Base-by-base conservation (phyloP, 2,329 filamentous ascomycete species). In the Scedosporium minutisporum region DNA sequence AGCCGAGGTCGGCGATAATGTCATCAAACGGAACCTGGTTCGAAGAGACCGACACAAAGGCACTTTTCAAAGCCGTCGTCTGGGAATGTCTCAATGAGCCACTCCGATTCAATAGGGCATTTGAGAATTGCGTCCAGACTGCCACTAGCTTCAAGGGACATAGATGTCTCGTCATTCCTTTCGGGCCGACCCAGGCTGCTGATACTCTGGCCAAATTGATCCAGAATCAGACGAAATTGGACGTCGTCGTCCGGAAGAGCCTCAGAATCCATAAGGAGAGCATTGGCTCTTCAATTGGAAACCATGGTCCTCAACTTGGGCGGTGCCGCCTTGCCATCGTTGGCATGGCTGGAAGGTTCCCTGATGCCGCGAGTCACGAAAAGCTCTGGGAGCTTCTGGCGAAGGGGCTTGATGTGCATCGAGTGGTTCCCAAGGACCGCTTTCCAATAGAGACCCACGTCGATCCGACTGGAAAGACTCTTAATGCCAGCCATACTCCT, bases 291-390 rank as follows among this genome's bases (percentile, higher is more conserved):
- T 69, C 67, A 16, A 75, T 80, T 27, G 78, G 78, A 18, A 80
- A 81, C 66, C 79, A 81, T 65, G 80, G 80, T 14, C 10, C 72
- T 75, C 14, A 70, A 65, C 64, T 66, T 7, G 76, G 76, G 14
- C 75, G 83, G 68, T 83, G 85, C 71, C 93, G 92, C 73, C 84
- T 96, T 65, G 91, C 91, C 63, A 92, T 96, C 65, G 88, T 96
- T 41, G 91, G 91, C 61, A 76, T 74, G 66, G 74, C 74, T 1
- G 78, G 78, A 33, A 71, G 78, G 0, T 75, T 80, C 23, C 77
- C 78, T 0, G 78, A 77, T 4, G 73, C 72, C 3, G 73, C 73
- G 0, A 72, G 66, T 10, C 74, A 74, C 4, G 73, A 74, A n/a
- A 73, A 74, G 59, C 72, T 79, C 73, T 91, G 88, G 87, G 82